Conservation (phyloP, 768 basidiomycete species). For the Tricholoma terreum region DNA sequence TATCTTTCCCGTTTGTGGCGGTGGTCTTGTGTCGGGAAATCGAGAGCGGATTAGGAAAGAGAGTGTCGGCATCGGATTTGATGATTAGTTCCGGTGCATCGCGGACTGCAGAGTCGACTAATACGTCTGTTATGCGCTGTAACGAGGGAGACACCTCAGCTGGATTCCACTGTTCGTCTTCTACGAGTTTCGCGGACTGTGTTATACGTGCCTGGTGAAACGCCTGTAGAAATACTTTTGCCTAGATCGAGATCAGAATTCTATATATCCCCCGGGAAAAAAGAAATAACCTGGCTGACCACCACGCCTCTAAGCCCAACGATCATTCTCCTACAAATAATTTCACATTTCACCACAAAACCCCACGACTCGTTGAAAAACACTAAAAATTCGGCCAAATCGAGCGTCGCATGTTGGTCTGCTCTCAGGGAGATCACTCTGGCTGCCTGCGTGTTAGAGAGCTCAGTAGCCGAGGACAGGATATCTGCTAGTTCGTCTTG, state of each 20-base stretch:
- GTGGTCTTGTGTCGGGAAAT: background rate
- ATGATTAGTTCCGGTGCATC: constrained; percentile 72
- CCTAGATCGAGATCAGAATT: constrained; percentile 39
- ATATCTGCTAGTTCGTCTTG: constrained; percentile 74
- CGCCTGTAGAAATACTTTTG: constrained; percentile 79
- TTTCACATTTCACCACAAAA: constrained; percentile 87
- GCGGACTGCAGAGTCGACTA: constrained; percentile 78
- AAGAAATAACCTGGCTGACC: constrained; percentile 63
- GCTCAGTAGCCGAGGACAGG: constrained; percentile 76
- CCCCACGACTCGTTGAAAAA: constrained; percentile 86
- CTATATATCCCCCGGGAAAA: constrained; percentile 2
- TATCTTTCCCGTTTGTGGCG: constrained; percentile 15
- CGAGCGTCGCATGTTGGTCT: constrained; percentile 74
- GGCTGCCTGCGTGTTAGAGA: constrained; percentile 79
- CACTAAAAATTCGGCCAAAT: constrained; percentile 69
- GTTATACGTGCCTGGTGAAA: constrained; percentile 84
- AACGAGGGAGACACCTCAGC: constrained; percentile 63
- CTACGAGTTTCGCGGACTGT: constrained; percentile 83
- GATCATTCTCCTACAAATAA: constrained; percentile 86
- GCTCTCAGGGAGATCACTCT: constrained; percentile 74
- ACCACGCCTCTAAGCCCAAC: constrained; percentile 86
- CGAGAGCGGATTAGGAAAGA: constrained; percentile 5
- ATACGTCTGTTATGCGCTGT: constrained; percentile 68
- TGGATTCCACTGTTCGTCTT: constrained; percentile 93
- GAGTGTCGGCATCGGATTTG: constrained; percentile 21